Percentiles rank a stretch among this genome's conserved stretches.
Evolutionary conservation across 1,139 yeast genomes (phyloP).

Genomic region (Hemisphaericaspora xylofermentans): DNA sequence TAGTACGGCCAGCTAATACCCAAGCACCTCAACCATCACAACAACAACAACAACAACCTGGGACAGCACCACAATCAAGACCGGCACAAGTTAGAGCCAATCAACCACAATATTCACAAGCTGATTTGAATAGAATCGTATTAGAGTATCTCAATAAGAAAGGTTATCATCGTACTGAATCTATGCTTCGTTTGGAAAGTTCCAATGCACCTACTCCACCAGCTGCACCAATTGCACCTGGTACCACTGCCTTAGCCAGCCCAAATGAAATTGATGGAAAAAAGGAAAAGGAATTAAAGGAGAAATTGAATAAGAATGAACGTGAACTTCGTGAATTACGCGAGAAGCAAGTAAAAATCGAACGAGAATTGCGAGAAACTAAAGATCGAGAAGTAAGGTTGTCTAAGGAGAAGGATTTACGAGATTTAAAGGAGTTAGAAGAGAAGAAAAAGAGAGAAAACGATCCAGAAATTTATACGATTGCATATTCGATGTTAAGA

Average conservation of each 20-base stretch:
- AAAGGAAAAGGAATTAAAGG: conserved; percentile 30
- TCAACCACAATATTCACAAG: conserved; percentile 53
- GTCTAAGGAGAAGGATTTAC: conserved; percentile 43
- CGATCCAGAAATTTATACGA: conserved; percentile 69
- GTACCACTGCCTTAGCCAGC: conserved; percentile 40
- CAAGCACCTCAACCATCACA: conserved; percentile 3
- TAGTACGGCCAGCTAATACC: conserved; percentile 2
- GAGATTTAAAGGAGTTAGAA: conserved; percentile 41
- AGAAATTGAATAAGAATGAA: conserved; percentile 29
- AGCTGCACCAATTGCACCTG: conserved; percentile 50
- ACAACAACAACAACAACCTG: conserved; percentile 3
- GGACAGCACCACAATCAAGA: conserved; percentile 10
- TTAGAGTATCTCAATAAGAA: conserved; percentile 88
- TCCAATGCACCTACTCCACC: conserved; percentile 64
- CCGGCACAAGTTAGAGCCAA: conserved; percentile 15
- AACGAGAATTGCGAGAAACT: conserved; percentile 40
- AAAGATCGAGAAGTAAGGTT: conserved; percentile 41
- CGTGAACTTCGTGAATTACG: conserved; percentile 43
- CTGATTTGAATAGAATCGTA: conserved; percentile 86
- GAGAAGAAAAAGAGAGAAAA: conserved; percentile 40
- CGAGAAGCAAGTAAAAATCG: conserved; percentile 34
- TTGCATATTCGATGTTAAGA: conserved; percentile 77
- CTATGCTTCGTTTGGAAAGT: conserved; percentile 87
- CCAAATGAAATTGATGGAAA: conserved; percentile 32
- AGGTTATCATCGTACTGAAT: conserved; percentile 93